Conservation (phyloP, 1,139 yeast genomes). For the Lodderomyces margitis region DNA sequence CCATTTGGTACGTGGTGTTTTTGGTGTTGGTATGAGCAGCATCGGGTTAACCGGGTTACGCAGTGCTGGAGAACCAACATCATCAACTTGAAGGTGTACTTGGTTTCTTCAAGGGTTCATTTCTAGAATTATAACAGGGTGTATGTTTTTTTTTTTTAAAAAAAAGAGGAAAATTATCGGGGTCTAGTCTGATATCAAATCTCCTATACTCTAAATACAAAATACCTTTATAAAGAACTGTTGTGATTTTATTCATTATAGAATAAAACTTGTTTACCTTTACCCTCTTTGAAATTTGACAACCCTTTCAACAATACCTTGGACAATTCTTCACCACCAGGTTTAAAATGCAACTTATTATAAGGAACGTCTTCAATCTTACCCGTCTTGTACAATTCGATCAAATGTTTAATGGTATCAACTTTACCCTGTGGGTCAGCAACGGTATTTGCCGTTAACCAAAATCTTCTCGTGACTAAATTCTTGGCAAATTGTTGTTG, state of each 20-base stretch:
- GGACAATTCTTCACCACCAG: conserved; percentile 32
- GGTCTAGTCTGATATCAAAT: too few species aligned
- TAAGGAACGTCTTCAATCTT: conserved; percentile 55
- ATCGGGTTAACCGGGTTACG: too few species aligned
- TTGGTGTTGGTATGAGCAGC: neutral
- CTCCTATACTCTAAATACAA: too few species aligned
- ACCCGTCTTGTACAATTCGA: conserved; percentile 59
- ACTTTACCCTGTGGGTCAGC: conserved; percentile 58
- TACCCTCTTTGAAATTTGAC: conserved; percentile 23
- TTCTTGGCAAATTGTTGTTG: conserved; percentile 60
- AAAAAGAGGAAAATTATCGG: too few species aligned
- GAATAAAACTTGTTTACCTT: conserved; percentile 36
- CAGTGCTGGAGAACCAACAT: too few species aligned
- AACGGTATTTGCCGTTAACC: conserved; percentile 78
- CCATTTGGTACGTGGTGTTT: neutral
- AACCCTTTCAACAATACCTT: conserved; percentile 49
- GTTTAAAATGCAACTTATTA: conserved; percentile 33
- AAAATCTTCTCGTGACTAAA: conserved; percentile 74
- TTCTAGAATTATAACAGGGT: too few species aligned
- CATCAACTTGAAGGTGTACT: too few species aligned
- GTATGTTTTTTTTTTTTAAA: too few species aligned
- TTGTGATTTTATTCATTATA: conserved; percentile 13
- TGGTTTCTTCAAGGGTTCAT: too few species aligned
- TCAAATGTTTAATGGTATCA: conserved; percentile 53
- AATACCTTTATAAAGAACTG: neutral